Percentiles rank a stretch among this genome's conserved stretches.
Conservation (phyloP, 176 grass and related monocot genomes). For the Oropetium thomaeum region DNA sequence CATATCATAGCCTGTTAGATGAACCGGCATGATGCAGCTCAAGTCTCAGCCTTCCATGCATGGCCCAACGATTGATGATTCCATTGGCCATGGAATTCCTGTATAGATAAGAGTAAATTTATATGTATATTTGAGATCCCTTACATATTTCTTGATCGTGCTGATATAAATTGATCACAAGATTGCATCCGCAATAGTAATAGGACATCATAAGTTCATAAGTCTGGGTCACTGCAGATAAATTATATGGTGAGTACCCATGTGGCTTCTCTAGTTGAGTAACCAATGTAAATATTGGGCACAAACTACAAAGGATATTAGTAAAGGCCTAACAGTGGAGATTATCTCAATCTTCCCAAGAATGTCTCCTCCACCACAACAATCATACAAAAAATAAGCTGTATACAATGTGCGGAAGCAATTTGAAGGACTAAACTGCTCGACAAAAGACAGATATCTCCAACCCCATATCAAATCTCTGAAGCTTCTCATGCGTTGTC, state of each 20-base stretch:
- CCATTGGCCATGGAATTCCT: too few relatives aligned
- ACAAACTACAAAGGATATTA: slow-evolving; percentile 31
- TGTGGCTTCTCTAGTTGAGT: neutral
- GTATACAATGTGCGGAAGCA: slow-evolving; percentile 43
- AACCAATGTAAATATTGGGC: slow-evolving; percentile 17
- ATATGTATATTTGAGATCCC: neutral
- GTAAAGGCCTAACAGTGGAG: slow-evolving; percentile 29
- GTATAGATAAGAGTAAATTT: neutral
- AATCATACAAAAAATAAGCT: slow-evolving; percentile 35
- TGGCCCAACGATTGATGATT: too few relatives aligned
- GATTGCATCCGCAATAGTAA: neutral
- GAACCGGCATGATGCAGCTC: too few relatives aligned
- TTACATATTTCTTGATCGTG: neutral
- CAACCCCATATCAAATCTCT: slow-evolving; percentile 34
- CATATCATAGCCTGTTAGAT: too few relatives aligned
- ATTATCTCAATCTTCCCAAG: slow-evolving; percentile 52
- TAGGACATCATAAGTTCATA: neutral
- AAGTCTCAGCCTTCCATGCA: too few relatives aligned
- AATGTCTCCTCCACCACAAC: slow-evolving; percentile 56
- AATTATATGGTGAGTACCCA: slow-evolving; percentile 8
- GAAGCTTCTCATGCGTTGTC: slow-evolving; percentile 15
- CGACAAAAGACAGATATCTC: slow-evolving; percentile 75
- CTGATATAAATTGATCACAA: neutral
- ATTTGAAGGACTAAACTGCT: slow-evolving; percentile 43
- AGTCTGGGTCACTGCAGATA: neutral